phyloP scores from a whole-genome alignment of 192 early-diverging fungal genomes.

The Backusella circina region DNA sequence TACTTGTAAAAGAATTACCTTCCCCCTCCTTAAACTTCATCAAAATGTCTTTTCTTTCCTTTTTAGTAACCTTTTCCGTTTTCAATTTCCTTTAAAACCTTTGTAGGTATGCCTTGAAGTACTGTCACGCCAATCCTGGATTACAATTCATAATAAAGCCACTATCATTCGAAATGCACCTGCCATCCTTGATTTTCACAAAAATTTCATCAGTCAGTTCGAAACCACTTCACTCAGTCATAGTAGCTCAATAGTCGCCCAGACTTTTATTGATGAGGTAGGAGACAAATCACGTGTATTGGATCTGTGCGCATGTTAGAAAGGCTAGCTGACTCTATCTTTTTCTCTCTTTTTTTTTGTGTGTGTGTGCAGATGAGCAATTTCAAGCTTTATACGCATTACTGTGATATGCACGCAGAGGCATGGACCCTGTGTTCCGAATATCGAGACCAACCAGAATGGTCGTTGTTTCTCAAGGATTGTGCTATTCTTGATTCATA shows the following conservation, averaged over 20 bases:
- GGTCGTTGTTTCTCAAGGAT: slow-evolving; percentile 21
- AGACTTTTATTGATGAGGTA: slow-evolving; percentile 24
- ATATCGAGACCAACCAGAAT: slow-evolving; percentile 28
- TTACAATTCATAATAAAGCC: slow-evolving; percentile 13
- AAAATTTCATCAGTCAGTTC: slow-evolving; percentile 7
- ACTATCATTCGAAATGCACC: slow-evolving; percentile 25
- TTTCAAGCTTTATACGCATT: slow-evolving; percentile 22
- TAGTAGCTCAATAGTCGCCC: slow-evolving; percentile 5
- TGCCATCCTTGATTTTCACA: slow-evolving; percentile 15
- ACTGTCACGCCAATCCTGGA: slow-evolving; percentile 19
- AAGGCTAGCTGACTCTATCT: neutral
- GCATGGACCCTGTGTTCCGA: slow-evolving; percentile 24
- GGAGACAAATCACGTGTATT: neutral
- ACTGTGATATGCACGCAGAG: slow-evolving; percentile 24
- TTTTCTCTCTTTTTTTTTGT: neutral
- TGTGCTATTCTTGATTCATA: slow-evolving; percentile 9
- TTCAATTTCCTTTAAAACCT: neutral
- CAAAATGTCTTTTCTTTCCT: neutral
- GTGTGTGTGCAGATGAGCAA: slow-evolving; percentile 8
- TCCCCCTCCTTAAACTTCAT: neutral
- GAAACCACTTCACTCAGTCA: neutral
- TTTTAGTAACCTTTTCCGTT: slow-evolving; percentile 8
- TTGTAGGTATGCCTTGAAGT: slow-evolving; percentile 14
- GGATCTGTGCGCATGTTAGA: neutral
- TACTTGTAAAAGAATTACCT: neutral